Percentiles rank a stretch among this genome's conserved stretches.
These are phyloP conservation scores for Proliferodiscus dingleyae DNA, from an alignment of 2,329 filamentous ascomycete species.

Conservation along the genomic window DNA sequence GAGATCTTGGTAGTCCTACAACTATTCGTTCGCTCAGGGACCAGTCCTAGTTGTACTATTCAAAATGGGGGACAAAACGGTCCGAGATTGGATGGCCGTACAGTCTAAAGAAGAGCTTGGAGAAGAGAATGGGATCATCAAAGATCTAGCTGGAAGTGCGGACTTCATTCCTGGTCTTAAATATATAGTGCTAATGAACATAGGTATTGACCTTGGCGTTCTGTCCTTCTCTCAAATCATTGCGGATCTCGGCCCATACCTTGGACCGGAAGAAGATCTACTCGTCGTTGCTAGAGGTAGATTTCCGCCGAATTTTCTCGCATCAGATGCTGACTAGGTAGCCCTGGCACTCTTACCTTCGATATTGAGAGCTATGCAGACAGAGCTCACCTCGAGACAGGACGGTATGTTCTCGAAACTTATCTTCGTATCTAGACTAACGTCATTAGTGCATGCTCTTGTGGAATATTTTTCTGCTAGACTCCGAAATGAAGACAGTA, in stretches of 20 bases:
- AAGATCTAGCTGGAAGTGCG: slow-evolving; percentile 16
- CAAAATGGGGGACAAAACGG: slow-evolving; percentile 10
- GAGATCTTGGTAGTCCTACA: no score
- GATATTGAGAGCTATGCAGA: slow-evolving; percentile 9
- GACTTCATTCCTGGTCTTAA: neutral
- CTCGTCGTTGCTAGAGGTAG: slow-evolving; percentile 19
- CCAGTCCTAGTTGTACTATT: no score
- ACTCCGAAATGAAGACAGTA: slow-evolving; percentile 4
- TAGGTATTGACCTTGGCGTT: slow-evolving; percentile 16
- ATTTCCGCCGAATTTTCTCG: neutral
- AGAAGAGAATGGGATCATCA: slow-evolving; percentile 11
- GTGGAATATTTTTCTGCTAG: slow-evolving; percentile 20
- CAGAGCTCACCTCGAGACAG: slow-evolving; percentile 10
- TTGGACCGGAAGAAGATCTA: slow-evolving; percentile 17
- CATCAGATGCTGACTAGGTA: slow-evolving; percentile 12
- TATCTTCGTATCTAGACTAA: slow-evolving; percentile 5
- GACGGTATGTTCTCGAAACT: neutral
- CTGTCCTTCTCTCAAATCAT: slow-evolving; percentile 13
- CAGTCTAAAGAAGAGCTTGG: neutral
- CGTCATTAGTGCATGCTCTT: slow-evolving; percentile 15
- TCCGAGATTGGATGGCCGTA: slow-evolving; percentile 19
- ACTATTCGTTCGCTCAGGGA: no score
- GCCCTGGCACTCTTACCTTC: slow-evolving; percentile 15
- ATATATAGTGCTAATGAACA: slow-evolving; percentile 1
- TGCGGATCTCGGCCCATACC: slow-evolving; percentile 15